Evolutionary conservation across 257 asterid genomes (phyloP).

Genomic region (Salvia hispanica): DNA sequence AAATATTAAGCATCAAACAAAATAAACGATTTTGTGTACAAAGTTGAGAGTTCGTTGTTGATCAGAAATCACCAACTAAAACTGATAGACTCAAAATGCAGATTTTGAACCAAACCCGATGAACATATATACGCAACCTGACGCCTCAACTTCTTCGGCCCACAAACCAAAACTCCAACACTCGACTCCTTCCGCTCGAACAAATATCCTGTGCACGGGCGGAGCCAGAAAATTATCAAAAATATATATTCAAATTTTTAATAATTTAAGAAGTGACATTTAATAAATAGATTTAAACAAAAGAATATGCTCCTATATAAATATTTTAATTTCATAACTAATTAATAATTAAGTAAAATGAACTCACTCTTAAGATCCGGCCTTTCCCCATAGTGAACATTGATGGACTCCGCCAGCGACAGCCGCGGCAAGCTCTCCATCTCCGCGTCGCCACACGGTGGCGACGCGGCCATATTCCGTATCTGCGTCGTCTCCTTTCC

Average conservation of each 20-base stretch:
- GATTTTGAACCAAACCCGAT: slow-evolving; percentile 67
- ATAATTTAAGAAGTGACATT: no score
- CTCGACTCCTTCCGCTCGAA: slow-evolving; percentile 65
- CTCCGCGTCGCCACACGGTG: no score
- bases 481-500: slow-evolving; percentile 51
- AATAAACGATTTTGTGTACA: no score
- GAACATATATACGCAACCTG: slow-evolving; percentile 78
- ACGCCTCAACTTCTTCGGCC: slow-evolving; percentile 77
- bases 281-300: no score
- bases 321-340: no score
- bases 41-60: background rate
- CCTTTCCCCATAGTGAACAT: slow-evolving; percentile 74
- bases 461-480: slow-evolving; percentile 55
- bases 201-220: slow-evolving; percentile 39
- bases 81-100: slow-evolving; percentile 82
- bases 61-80: slow-evolving; percentile 67
- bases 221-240: no score
- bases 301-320: no score
- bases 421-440: slow-evolving; percentile 72
- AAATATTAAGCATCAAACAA: no score
- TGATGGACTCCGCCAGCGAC: slow-evolving; percentile 52
- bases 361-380: slow-evolving; percentile 80
- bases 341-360: no score
- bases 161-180: slow-evolving; percentile 78
- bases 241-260: no score